A percentile compares a stretch with the other conserved stretches of the same genome.
Conservation (phyloP, 1,284 basidiomycete species). For the Sanghuangporus weigelae region DNA sequence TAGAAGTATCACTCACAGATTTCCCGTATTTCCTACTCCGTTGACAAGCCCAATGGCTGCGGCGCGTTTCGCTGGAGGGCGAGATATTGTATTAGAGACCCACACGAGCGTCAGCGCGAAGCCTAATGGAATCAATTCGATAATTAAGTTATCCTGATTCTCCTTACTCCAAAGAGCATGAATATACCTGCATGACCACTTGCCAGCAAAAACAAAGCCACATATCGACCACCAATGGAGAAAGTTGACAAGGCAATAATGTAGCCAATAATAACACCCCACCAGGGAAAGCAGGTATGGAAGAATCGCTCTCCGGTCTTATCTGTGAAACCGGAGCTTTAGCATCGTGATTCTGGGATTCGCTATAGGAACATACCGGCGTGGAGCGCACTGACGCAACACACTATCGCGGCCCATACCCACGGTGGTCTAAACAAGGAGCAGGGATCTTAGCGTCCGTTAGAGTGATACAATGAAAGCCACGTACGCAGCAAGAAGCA, state of each 20-base stretch:
- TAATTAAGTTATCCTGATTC: no score
- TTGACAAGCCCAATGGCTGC: conserved; percentile 42
- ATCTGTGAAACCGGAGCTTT: conserved; percentile 31
- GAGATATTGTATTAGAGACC: conserved; percentile 56
- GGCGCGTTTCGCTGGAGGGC: conserved; percentile 56
- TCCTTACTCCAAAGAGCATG: neutral
- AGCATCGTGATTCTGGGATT: neutral
- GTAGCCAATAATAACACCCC: conserved; percentile 57
- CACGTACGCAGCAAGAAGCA: conserved; percentile 33
- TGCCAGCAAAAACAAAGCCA: conserved; percentile 64
- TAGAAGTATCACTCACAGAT: conserved; percentile 13
- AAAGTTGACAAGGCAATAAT: conserved; percentile 56
- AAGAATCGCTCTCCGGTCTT: conserved; percentile 63
- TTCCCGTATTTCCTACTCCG: conserved; percentile 36
- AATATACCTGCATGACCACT: conserved; percentile 2
- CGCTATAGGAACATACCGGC: conserved; percentile 39
- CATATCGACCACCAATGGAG: conserved; percentile 50
- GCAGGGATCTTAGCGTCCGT: neutral
- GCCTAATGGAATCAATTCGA: neutral
- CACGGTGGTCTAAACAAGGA: conserved; percentile 50
- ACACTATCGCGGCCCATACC: conserved; percentile 51
- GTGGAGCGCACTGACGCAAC: conserved; percentile 60
- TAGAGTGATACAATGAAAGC: neutral
- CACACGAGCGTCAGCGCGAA: conserved; percentile 57
- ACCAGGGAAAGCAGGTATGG: conserved; percentile 57